These are phyloP conservation scores for Diutina ranongensis DNA, from an alignment of 1,139 yeast species.

Conservation along the genomic window DNA sequence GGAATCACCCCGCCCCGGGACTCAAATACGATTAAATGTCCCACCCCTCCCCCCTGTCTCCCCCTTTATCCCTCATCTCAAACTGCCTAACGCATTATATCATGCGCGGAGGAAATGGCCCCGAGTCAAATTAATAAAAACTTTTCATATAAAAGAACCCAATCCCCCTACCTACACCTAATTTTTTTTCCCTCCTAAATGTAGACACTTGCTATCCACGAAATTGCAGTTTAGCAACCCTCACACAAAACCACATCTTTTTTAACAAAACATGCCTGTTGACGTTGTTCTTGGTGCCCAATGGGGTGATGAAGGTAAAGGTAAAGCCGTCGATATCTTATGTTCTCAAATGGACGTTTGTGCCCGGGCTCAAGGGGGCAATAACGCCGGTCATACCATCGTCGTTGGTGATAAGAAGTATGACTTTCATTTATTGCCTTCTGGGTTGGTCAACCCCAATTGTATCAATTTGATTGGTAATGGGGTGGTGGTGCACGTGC, in stretches of 20 bases:
- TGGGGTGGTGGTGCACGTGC: constrained; percentile 94
- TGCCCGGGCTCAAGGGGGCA: constrained; percentile 98
- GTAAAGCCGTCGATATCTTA: constrained; percentile 86
- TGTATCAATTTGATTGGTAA: constrained; percentile 87
- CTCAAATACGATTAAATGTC: too few relatives aligned
- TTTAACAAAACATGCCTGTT: constrained; percentile 35
- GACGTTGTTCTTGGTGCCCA: constrained; percentile 95
- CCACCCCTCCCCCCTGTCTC: too few relatives aligned
- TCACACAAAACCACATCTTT: background rate
- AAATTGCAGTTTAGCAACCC: background rate
- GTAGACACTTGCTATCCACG: background rate
- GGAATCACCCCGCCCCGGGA: too few relatives aligned
- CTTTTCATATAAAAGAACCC: background rate
- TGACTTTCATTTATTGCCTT: constrained; percentile 98
- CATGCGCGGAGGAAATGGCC: background rate
- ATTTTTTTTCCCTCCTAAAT: constrained; percentile 1
- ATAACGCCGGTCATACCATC: constrained; percentile 97
- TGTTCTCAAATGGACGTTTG: constrained; percentile 94
- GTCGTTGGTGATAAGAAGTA: constrained; percentile 81
- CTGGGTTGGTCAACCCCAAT: constrained; percentile 88
- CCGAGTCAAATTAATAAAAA: background rate
- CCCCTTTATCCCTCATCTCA: background rate
- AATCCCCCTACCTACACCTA: background rate
- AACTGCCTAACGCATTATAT: too few relatives aligned
- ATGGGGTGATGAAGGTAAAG: constrained; percentile 99